Percentiles rank a stretch among this genome's conserved stretches.
phyloP scores from a whole-genome alignment of 2,329 filamentous ascomycete species.

The Epichloe baconii region DNA sequence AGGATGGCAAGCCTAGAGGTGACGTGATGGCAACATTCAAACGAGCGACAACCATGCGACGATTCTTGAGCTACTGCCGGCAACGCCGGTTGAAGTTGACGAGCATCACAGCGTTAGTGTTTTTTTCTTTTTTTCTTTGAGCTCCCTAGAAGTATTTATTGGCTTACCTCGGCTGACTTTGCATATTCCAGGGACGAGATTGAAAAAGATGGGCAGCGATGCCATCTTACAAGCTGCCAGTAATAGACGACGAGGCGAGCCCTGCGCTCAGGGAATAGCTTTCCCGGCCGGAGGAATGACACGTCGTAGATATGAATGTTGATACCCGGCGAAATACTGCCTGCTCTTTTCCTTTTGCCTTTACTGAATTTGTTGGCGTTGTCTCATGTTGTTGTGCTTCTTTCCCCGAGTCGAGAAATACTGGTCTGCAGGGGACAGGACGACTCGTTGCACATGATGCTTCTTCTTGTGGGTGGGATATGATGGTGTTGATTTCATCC shows the following conservation, averaged over 20 bases:
- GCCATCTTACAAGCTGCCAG: slow-evolving; percentile 20
- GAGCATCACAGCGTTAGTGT: slow-evolving; percentile 28
- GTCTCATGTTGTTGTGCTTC: neutral
- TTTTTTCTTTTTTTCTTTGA: neutral
- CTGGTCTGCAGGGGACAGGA: too few species aligned
- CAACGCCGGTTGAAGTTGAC: slow-evolving; percentile 29
- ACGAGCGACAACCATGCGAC: slow-evolving; percentile 36
- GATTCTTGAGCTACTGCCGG: slow-evolving; percentile 36
- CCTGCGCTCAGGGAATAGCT: slow-evolving; percentile 14
- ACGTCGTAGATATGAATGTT: neutral
- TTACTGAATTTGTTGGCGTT: neutral
- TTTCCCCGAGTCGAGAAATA: too few species aligned
- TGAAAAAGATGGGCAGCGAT: slow-evolving; percentile 23
- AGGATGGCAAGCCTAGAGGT: slow-evolving; percentile 25
- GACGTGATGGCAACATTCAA: slow-evolving; percentile 40
- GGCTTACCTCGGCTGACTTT: slow-evolving; percentile 8
- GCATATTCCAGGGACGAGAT: slow-evolving; percentile 20
- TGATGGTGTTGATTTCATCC: neutral
- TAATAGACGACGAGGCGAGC: slow-evolving; percentile 14
- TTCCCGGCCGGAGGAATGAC: slow-evolving; percentile 6
- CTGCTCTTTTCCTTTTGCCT: neutral
- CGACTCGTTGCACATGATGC: too few species aligned
- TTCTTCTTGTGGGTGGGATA: too few species aligned
- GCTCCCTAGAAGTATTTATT: neutral
- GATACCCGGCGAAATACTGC: neutral